Evolutionary conservation across 192 early-diverging fungal genomes (phyloP).

Genomic region (Kickxella alabastrina): DNA sequence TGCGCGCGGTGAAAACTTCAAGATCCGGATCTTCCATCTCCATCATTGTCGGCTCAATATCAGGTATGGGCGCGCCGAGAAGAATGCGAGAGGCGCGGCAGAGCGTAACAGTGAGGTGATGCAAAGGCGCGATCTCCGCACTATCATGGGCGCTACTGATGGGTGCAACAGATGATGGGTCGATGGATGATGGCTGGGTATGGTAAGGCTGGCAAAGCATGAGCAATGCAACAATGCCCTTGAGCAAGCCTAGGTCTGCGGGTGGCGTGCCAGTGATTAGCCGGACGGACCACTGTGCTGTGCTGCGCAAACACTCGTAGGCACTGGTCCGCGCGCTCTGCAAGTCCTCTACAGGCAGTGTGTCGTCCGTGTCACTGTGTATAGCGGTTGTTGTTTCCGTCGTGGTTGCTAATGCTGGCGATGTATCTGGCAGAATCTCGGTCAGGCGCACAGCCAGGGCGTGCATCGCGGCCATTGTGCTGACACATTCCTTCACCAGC

Average conservation of each 20-base stretch:
- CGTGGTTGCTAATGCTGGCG: too few relatives aligned
- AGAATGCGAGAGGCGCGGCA: slow-evolving; percentile 18
- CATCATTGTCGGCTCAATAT: slow-evolving; percentile 9
- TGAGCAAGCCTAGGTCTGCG: slow-evolving; percentile 15
- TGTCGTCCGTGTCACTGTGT: not conserved
- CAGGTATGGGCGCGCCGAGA: not conserved
- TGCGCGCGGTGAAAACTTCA: slow-evolving; percentile 15
- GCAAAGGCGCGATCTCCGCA: slow-evolving; percentile 17
- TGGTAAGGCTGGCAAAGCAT: slow-evolving; percentile 20
- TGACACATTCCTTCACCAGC: slow-evolving; percentile 10
- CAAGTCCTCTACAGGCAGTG: not conserved
- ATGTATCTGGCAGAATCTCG: too few relatives aligned
- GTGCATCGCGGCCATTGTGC: slow-evolving; percentile 8
- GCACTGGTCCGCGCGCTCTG: not conserved
- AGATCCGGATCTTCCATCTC: slow-evolving; percentile 21
- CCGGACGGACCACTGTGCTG: slow-evolving; percentile 11
- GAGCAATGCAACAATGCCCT: slow-evolving; percentile 6
- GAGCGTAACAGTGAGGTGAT: slow-evolving; percentile 10
- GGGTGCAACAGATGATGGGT: too few relatives aligned
- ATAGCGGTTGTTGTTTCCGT: too few relatives aligned
- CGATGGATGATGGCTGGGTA: not conserved
- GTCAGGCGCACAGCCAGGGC: not conserved
- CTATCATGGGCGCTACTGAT: slow-evolving; percentile 5
- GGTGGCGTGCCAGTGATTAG: slow-evolving; percentile 15
- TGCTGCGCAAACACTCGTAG: slow-evolving; percentile 3